A percentile compares a stretch with the other conserved stretches of the same genome.
These are phyloP conservation scores for Dryadomyces quercivorus DNA, from an alignment of 2,329 filamentous ascomycete genomes.

Conservation along the genomic window DNA sequence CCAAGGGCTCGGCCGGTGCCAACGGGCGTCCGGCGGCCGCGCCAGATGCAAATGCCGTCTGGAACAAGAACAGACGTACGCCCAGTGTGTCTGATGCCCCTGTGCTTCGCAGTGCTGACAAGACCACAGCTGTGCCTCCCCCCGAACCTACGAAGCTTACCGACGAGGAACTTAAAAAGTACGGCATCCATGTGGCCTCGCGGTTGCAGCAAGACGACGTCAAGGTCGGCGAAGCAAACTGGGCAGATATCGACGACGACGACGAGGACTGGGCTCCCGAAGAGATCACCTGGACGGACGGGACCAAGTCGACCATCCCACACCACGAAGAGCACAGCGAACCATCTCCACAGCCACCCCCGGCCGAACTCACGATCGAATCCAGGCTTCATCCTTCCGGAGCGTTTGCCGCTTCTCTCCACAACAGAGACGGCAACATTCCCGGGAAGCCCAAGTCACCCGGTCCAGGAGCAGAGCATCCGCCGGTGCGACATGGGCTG, in stretches of 20 bases:
- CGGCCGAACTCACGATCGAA: neutral
- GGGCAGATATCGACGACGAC: slow-evolving; percentile 83
- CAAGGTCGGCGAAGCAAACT: slow-evolving; percentile 56
- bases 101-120: neutral
- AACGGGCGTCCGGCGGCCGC: slow-evolving; percentile 48
- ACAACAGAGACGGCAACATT: slow-evolving; percentile 16
- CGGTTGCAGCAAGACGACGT: slow-evolving; percentile 64
- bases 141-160: slow-evolving; percentile 72
- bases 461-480: slow-evolving; percentile 21
- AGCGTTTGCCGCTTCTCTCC: neutral
- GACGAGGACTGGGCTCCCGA: slow-evolving; percentile 82
- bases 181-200: slow-evolving; percentile 74
- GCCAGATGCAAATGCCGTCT: slow-evolving; percentile 64
- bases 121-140: slow-evolving; percentile 41
- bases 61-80: slow-evolving; percentile 82
- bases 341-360: neutral
- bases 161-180: slow-evolving; percentile 77
- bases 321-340: slow-evolving; percentile 39
- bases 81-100: slow-evolving; percentile 9
- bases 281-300: slow-evolving; percentile 78
- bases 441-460: slow-evolving; percentile 34
- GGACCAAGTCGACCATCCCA: slow-evolving; percentile 67
- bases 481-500: slow-evolving; percentile 32
- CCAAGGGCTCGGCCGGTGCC: slow-evolving; percentile 29
- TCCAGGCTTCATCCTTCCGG: neutral